Conservation (phyloP, 257 asterid species). For the Forsythia suspensa region DNA sequence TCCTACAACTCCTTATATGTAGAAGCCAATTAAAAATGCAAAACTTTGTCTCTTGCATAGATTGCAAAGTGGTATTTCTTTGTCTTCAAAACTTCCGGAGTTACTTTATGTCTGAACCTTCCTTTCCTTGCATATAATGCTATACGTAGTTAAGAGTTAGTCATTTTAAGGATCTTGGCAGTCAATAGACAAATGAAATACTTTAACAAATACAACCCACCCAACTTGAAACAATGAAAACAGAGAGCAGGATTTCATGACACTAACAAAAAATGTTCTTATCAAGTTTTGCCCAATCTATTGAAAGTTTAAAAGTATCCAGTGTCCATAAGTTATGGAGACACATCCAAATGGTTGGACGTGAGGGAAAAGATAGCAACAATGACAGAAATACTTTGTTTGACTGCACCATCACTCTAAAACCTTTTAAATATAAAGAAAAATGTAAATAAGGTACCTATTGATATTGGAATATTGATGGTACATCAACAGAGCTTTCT, state of each 20-base stretch:
- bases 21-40: not conserved
- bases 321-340: not conserved
- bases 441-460: not conserved
- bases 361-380: not conserved
- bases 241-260: not conserved
- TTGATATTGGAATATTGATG: not conserved
- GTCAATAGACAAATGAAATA: not conserved
- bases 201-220: not conserved
- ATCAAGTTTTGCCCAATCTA: not conserved
- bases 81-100: not conserved
- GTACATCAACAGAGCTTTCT: constrained; percentile 17
- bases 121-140: not conserved
- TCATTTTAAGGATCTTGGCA: not conserved
- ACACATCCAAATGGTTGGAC: not conserved
- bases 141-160: not conserved
- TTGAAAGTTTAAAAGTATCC: not conserved
- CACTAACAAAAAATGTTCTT: not conserved
- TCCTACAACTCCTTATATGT: not conserved
- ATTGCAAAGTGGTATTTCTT: not conserved
- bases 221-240: not conserved
- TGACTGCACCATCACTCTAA: constrained; percentile 11
- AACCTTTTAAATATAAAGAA: not conserved
- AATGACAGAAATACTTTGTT: not conserved
- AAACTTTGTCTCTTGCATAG: not conserved
- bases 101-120: not conserved